phyloP scores from a whole-genome alignment of 768 basidiomycete species.

The Mycena galericulata region DNA sequence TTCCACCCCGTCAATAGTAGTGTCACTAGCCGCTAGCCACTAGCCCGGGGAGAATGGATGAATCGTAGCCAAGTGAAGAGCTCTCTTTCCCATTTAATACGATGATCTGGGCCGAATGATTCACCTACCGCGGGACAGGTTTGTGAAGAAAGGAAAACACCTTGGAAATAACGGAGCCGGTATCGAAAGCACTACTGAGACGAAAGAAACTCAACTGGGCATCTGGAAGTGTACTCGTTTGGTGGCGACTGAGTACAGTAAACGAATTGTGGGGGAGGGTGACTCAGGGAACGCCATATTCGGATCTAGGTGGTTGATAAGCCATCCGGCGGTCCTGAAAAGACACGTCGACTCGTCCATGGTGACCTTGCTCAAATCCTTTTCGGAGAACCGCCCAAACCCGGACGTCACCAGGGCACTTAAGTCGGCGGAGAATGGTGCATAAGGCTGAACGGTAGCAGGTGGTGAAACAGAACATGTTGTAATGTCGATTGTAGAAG shows the following conservation, averaged over 20 bases:
- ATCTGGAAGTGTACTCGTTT: neutral
- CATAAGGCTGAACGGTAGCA: neutral
- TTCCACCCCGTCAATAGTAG: neutral
- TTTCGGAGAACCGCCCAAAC: neutral
- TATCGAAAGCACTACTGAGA: neutral
- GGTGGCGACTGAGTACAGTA: neutral
- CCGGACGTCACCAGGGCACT: neutral
- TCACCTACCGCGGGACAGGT: neutral
- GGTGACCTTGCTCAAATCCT: neutral
- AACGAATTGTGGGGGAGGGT: neutral
- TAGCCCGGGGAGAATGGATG: neutral
- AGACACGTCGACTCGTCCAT: constrained; percentile 16
- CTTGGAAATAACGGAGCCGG: neutral
- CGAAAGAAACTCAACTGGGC: neutral
- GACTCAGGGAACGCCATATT: neutral
- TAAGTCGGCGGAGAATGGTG: neutral
- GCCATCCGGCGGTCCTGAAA: constrained; percentile 1
- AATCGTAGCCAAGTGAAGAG: neutral
- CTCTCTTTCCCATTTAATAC: neutral
- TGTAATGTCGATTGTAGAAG: neutral
- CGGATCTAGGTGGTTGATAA: neutral
- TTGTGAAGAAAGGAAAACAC: neutral
- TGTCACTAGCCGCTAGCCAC: neutral
- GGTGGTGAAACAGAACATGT: constrained; percentile 3
- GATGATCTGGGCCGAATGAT: neutral